Evolutionary conservation across 139 green algal species (phyloP).

Genomic region (Protoeuglena noctilucae): DNA sequence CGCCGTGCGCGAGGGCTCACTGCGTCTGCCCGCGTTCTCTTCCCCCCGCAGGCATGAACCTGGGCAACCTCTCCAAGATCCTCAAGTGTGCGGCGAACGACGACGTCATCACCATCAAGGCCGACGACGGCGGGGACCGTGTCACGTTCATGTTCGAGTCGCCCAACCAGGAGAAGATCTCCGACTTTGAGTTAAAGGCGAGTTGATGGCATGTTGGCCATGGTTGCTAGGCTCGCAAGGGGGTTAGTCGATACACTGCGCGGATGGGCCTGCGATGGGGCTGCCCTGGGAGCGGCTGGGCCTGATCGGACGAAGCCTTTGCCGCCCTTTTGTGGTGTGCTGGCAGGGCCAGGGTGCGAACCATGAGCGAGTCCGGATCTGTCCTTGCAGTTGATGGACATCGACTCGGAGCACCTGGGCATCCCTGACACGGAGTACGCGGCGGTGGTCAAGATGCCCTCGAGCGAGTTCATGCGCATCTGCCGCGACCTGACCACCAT

Average conservation of each 20-base stretch:
- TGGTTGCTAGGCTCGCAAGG: too few relatives aligned
- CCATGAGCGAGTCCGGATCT: too few relatives aligned
- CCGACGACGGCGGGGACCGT: slow-evolving; percentile 76
- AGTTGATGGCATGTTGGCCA: too few relatives aligned
- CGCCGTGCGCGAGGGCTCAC: too few relatives aligned
- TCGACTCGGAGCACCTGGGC: slow-evolving; percentile 93
- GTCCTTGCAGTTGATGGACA: slow-evolving; percentile 99
- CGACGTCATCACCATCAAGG: slow-evolving; percentile 93
- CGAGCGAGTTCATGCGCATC: slow-evolving; percentile 84
- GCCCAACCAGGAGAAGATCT: slow-evolving; percentile 64
- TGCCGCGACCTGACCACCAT: slow-evolving; percentile 74
- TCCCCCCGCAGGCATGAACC: slow-evolving; percentile 56
- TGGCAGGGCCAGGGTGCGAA: too few relatives aligned
- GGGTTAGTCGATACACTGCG: too few relatives aligned
- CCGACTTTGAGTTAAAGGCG: slow-evolving; percentile 97
- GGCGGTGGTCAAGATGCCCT: slow-evolving; percentile 74
- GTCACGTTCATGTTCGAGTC: slow-evolving; percentile 95
- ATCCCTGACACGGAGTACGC: slow-evolving; percentile 89
- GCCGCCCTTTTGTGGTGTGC: too few relatives aligned
- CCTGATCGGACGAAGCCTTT: too few relatives aligned
- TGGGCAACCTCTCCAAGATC: slow-evolving; percentile 91
- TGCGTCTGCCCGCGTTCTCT: too few relatives aligned
- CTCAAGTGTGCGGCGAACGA: slow-evolving; percentile 93
- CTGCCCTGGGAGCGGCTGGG: too few relatives aligned
- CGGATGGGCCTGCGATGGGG: too few relatives aligned